Evolutionary conservation across 2,329 filamentous ascomycete species (phyloP).

Genomic region (Fusarium irregulare): DNA sequence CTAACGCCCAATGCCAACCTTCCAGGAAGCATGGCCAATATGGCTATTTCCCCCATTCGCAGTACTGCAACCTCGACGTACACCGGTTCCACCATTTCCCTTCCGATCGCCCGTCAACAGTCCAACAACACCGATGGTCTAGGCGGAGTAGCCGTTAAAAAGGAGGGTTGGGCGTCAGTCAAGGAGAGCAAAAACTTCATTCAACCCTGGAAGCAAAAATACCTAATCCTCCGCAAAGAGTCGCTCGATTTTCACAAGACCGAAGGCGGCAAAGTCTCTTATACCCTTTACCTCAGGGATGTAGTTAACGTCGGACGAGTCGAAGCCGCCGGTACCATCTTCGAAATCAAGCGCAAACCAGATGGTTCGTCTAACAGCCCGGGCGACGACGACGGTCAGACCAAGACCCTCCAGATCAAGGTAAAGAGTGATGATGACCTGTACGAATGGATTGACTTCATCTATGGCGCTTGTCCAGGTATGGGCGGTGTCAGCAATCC

Average conservation of each 20-base stretch:
- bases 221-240: slow-evolving; percentile 90
- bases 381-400: slow-evolving; percentile 81
- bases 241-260: slow-evolving; percentile 95
- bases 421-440: slow-evolving; percentile 97
- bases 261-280: slow-evolving; percentile 87
- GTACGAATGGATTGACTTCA: slow-evolving; percentile 98
- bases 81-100: slow-evolving; percentile 67
- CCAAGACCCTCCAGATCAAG: slow-evolving; percentile 87
- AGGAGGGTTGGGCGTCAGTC: slow-evolving; percentile 84
- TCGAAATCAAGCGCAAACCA: slow-evolving; percentile 86
- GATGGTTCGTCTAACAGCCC: slow-evolving; percentile 77
- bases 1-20: slow-evolving; percentile 81
- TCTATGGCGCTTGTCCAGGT: slow-evolving; percentile 94
- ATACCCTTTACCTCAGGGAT: slow-evolving; percentile 85
- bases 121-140: slow-evolving; percentile 70
- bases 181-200: slow-evolving; percentile 93
- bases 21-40: slow-evolving; percentile 81
- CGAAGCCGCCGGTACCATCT: slow-evolving; percentile 89
- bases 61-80: slow-evolving; percentile 69
- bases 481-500: slow-evolving; percentile 99
- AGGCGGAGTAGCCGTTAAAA: slow-evolving; percentile 78
- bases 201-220: slow-evolving; percentile 89
- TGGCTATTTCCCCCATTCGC: slow-evolving; percentile 78
- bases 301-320: slow-evolving; percentile 91
- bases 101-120: slow-evolving; percentile 74